Conservation (phyloP, 2,329 filamentous ascomycete species). For the Colletotrichum abscissum region DNA sequence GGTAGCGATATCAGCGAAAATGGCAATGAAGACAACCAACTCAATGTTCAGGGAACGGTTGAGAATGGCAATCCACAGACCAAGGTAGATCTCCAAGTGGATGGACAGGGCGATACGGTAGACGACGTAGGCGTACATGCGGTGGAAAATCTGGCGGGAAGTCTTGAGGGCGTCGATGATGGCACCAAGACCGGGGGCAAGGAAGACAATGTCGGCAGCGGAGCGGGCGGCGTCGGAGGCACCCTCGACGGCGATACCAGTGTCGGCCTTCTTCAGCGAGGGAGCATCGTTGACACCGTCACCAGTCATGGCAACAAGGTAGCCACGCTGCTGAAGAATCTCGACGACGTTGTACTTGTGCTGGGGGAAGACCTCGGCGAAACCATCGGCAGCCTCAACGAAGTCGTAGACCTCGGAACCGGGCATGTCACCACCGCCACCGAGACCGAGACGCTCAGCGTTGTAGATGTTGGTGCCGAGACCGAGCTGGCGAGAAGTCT, state of each 20-base stretch:
- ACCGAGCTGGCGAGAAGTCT: constrained; percentile 91
- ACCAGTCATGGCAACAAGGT: constrained; percentile 95
- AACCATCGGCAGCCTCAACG: constrained; percentile 94
- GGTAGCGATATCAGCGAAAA: constrained; percentile 93
- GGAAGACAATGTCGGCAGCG: constrained; percentile 93
- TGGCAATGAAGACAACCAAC: constrained; percentile 92
- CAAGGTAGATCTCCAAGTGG: constrained; percentile 91
- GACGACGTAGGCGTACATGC: constrained; percentile 96
- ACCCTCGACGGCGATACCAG: constrained; percentile 94
- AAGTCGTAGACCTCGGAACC: constrained; percentile 96
- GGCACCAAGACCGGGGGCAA: constrained; percentile 88
- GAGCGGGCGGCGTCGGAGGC: constrained; percentile 91
- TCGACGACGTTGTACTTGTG: constrained; percentile 96
- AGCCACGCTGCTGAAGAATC: constrained; percentile 92
- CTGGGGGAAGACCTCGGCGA: constrained; percentile 93
- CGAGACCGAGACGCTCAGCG: constrained; percentile 89
- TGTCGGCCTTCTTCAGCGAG: constrained; percentile 95
- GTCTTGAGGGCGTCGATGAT: constrained; percentile 95
- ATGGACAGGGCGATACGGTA: constrained; percentile 94
- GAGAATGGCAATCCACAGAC: constrained; percentile 90
- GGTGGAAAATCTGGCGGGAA: constrained; percentile 94
- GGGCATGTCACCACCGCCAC: constrained; percentile 91
- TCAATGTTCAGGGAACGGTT: constrained; percentile 88
- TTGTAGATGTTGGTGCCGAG: constrained; percentile 95
- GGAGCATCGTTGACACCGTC: constrained; percentile 96